These are phyloP conservation scores for Tympanopsis confertula DNA, from an alignment of 2,329 filamentous ascomycete genomes.

Conservation along the genomic window DNA sequence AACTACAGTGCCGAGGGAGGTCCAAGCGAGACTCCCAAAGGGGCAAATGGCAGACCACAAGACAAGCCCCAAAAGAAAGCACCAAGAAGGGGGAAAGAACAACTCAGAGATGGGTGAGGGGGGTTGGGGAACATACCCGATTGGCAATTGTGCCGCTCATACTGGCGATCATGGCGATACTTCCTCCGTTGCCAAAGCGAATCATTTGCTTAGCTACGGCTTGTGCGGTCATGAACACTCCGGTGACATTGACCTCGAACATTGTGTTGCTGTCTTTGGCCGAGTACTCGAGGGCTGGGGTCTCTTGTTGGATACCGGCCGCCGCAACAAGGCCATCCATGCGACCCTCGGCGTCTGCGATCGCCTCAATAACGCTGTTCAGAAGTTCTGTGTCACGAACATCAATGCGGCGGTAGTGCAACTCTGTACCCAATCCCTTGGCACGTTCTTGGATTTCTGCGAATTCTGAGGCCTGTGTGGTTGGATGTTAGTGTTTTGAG, in stretches of 20 bases:
- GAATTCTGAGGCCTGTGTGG: constrained; percentile 41
- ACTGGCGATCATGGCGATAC: constrained; percentile 56
- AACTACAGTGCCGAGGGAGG: not conserved
- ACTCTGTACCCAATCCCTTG: constrained; percentile 49
- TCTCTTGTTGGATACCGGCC: constrained; percentile 71
- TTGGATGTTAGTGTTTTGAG: not conserved
- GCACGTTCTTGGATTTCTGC: constrained; percentile 52
- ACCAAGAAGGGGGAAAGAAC: not conserved
- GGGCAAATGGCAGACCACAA: not conserved
- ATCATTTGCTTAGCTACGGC: constrained; percentile 73
- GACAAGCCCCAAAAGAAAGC: not conserved
- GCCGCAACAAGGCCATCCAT: constrained; percentile 68
- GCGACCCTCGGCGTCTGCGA: constrained; percentile 58
- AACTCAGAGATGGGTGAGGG: not conserved
- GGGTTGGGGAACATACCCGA: constrained; percentile 33
- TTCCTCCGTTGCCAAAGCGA: constrained; percentile 42
- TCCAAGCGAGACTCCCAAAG: not conserved
- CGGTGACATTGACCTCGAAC: constrained; percentile 78
- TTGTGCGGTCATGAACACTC: constrained; percentile 74
- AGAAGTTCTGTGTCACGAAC: constrained; percentile 62
- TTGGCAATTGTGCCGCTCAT: constrained; percentile 62
- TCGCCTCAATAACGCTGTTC: constrained; percentile 54
- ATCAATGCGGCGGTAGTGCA: constrained; percentile 70
- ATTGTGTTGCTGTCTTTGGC: constrained; percentile 67
- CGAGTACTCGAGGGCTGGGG: constrained; percentile 68